Evolutionary conservation across 371 early-diverging fungal genomes (phyloP), one percentile per base, ranked within the genome.

Genomic region (Rhizopus sp.): DNA sequence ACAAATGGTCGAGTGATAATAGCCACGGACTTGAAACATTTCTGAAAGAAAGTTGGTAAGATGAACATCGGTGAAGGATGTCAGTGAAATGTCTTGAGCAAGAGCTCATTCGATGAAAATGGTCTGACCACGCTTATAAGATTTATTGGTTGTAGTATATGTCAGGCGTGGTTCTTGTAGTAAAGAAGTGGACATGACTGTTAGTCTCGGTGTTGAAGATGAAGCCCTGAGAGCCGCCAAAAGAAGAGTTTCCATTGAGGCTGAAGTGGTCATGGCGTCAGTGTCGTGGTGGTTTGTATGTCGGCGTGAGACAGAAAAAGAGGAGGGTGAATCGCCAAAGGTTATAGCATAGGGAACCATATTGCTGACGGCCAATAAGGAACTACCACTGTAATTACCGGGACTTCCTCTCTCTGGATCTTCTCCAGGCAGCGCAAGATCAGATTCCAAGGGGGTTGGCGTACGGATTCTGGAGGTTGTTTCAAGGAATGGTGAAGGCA

Each of bases 281-380:
- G 6, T 4, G 49, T 12, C 1, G 49, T 48, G 31, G 32, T 48
- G 34, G n/a, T 31, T 10, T 10, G 15, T 5, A 48, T 33, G 4
- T 48, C 31, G 5, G 1, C 2, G 13, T 42, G 44, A 1, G 23
- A 29, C 0, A 23, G 13, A 33, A 59, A 6, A 16, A 55, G 29
- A 46, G 59, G 17, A 47, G 29, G 29, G 1, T 17, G 30, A 2
- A 32, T 33, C 3, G 53, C 52, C 50, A 68, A 13, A 5, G 16
- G 33, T 16, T 53, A 57, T 3, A 67, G 16, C 10, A 55, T 10
- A 0, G 63, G 63, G 39, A 65, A 65, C 66, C 69, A 68, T 7
- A 68, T 33, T 3, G 64, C 61, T 1, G 34, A 55, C 12, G 55
- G 9, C 61, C 61, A 61, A 12, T 32, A 38, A 0, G 50, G 55